Base-by-base conservation (phyloP, 2,329 filamentous ascomycete genomes). In the Neopestalotiopsis sp. region DNA sequence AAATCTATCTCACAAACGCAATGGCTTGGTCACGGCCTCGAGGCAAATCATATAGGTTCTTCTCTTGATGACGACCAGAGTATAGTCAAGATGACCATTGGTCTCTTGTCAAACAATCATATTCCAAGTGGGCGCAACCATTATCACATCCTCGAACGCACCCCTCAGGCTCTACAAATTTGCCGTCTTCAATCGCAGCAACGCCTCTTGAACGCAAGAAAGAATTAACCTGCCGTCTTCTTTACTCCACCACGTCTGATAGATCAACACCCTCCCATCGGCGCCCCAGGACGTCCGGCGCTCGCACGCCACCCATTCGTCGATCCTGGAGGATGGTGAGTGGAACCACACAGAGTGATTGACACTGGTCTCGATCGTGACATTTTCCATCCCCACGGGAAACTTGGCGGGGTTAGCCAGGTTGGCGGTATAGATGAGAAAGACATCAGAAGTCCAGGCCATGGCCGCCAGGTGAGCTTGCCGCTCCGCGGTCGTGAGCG, bases 291-390 rank as follows among this genome's bases (percentile, higher is more conserved):
- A 58, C 6, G 71, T 71, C 24, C 65, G 63, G 9, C 72, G 66
- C 58, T 70, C 72, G 24, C 58, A 67, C 14, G 67, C 65, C 61
- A 72, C 61, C 71, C 71, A 71, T 5, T 70, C 63, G 30, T 73
- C 70, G 28, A 67, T 63, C 5, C 38, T 59, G 3, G 49, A 66
- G n/a, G 59, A 61, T 2, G 69, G 67, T 30, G 69, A 65, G 59
- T 73, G 71, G 45, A 72, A 71, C 56, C 67, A 72, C 1, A 71
- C 63, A 20, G 32, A 67, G 67, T 73, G 69, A 49, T 66, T 71
- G 9, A 72, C 58, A 5, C 65, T 65, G 9, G 68, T 68, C 68
- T 65, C 52, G 17, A 69, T 67, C 13, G 61, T 38, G 24, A 69
- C 62, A 14, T n/a, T 34, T 28, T 13, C 32, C 10, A 69, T 42